Evolutionary conservation across 768 basidiomycete species (phyloP).

Genomic region (Tylopilus plumbeoviolaceoides): DNA sequence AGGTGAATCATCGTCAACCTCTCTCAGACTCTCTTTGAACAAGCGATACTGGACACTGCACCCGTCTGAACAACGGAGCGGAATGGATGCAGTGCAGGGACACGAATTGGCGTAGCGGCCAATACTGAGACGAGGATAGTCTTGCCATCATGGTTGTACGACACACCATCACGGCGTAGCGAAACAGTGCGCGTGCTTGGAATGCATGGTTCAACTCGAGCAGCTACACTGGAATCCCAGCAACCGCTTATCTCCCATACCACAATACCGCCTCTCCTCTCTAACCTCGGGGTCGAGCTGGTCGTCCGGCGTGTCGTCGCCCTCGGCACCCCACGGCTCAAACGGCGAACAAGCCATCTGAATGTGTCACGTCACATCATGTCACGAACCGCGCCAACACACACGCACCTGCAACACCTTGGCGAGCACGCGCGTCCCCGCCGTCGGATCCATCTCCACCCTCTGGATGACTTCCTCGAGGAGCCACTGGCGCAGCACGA

Average conservation of each 20-base stretch:
- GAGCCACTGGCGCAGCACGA: constrained; percentile 93
- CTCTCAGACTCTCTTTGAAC: too few relatives aligned
- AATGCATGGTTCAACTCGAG: constrained; percentile 54
- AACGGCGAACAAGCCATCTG: constrained; percentile 89
- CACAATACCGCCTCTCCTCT: constrained; percentile 76
- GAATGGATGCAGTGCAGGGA: too few relatives aligned
- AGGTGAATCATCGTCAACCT: too few relatives aligned
- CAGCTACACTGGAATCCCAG: constrained; percentile 94
- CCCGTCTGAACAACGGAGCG: too few relatives aligned
- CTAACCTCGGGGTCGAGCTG: constrained; percentile 42
- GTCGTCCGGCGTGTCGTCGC: constrained; percentile 38
- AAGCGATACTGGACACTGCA: too few relatives aligned
- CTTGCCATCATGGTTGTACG: not conserved
- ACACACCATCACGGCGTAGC: not conserved
- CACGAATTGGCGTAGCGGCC: too few relatives aligned
- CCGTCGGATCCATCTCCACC: constrained; percentile 61
- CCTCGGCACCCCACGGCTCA: constrained; percentile 83
- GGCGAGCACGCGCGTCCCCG: constrained; percentile 64
- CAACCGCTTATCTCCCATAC: constrained; percentile 69
- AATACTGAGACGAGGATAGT: too few relatives aligned
- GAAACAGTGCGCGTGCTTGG: not conserved
- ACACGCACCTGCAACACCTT: constrained; percentile 74
- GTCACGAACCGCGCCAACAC: not conserved
- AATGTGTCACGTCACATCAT: not conserved
- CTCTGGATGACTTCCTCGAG: constrained; percentile 86